A percentile compares a stretch with the other conserved stretches of the same genome.
Evolutionary conservation across 2,329 filamentous ascomycete genomes (phyloP).

Genomic region (Penicillium brevicompactum): DNA sequence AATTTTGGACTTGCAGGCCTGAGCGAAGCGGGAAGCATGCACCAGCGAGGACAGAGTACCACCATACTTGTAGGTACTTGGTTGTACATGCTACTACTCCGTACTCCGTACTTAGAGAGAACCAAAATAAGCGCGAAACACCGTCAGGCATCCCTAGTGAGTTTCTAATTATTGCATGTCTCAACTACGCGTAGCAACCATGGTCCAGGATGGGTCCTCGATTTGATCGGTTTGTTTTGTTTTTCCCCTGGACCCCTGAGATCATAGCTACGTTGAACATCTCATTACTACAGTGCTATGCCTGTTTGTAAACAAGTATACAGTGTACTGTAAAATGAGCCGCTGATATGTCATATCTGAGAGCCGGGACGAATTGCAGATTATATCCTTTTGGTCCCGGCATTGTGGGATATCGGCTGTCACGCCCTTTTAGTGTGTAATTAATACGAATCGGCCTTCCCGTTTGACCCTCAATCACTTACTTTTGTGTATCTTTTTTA

Average conservation of each 20-base stretch:
- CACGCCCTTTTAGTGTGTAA: constrained; percentile 4
- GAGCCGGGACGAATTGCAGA: not conserved
- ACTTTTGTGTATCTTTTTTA: not conserved
- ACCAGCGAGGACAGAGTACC: too few relatives aligned
- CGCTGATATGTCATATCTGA: not conserved
- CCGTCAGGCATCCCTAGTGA: not conserved
- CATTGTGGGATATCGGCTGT: constrained; percentile 6
- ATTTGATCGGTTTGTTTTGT: constrained; percentile 8
- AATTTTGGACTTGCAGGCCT: too few relatives aligned
- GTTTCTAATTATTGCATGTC: constrained; percentile 3
- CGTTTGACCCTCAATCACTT: constrained; percentile 3
- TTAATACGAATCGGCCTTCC: constrained; percentile 19
- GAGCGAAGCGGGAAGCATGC: too few relatives aligned
- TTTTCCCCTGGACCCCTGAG: not conserved
- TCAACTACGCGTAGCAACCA: constrained; percentile 21
- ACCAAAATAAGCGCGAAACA: not conserved
- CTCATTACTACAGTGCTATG: not conserved
- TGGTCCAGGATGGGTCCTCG: constrained; percentile 18
- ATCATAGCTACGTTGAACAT: not conserved
- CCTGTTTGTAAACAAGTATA: not conserved
- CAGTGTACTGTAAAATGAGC: not conserved
- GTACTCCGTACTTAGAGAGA: not conserved
- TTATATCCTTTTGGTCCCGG: constrained; percentile 1
- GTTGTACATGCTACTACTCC: not conserved
- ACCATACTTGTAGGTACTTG: too few relatives aligned